Evolutionary conservation across 352 stramenopile species (phyloP).

Genomic region (Phytophthora brassicae): DNA sequence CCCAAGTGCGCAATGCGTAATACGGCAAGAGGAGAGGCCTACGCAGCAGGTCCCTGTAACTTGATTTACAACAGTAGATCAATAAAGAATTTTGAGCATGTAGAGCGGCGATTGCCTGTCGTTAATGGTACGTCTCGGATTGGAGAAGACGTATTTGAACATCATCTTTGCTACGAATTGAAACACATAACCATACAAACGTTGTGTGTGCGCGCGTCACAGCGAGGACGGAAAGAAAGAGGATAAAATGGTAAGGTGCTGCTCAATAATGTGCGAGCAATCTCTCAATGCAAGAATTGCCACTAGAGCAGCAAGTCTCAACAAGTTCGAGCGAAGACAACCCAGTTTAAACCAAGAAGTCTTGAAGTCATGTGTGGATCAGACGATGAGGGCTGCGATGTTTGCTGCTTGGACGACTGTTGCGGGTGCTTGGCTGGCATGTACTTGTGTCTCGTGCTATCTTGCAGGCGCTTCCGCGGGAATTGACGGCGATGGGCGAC

Average conservation of each 20-base stretch:
- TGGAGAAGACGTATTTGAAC: constrained; percentile 2
- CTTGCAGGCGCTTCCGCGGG: constrained; percentile 20
- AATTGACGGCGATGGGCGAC: constrained; percentile 14
- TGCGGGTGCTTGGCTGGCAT: constrained; percentile 28
- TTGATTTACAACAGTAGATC: too few species aligned
- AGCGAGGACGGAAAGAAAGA: constrained; percentile 12
- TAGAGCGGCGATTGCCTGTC: constrained; percentile 14
- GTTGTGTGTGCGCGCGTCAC: constrained; percentile 23
- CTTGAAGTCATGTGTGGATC: constrained; percentile 20
- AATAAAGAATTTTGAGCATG: too few species aligned
- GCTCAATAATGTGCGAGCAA: not conserved
- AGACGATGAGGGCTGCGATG: constrained; percentile 19
- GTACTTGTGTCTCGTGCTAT: constrained; percentile 31
- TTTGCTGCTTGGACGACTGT: constrained; percentile 24
- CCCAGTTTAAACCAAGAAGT: not conserved
- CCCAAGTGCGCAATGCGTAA: constrained; percentile 13
- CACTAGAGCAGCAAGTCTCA: not conserved
- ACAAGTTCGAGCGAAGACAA: constrained; percentile 3
- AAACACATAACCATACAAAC: constrained; percentile 16
- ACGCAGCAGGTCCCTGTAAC: not conserved
- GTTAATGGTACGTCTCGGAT: constrained; percentile 13
- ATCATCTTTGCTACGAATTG: constrained; percentile 12
- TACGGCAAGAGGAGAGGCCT: not conserved
- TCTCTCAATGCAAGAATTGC: constrained; percentile 23
- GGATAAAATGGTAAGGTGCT: not conserved